Evolutionary conservation across 1,139 yeast genomes (phyloP), one percentile per base, ranked within the genome.

Genomic region (Taphrina communis): DNA sequence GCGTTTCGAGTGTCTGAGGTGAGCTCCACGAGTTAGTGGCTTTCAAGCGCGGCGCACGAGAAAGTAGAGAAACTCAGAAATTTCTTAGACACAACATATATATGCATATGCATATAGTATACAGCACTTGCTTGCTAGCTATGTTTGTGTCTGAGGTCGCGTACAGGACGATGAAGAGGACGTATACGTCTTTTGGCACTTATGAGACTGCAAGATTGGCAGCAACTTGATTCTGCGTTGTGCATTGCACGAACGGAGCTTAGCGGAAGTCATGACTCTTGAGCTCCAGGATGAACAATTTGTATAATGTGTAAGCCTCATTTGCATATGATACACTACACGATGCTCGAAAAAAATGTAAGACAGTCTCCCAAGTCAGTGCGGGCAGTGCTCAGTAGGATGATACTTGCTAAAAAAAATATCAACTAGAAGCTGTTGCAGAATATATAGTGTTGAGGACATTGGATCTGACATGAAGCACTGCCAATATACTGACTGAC

Each of bases 351-450:
- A 25, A 4, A 44, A 44, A n/a, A 14, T 12, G 48, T 44, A 44
- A 44, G 48, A 2, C 48, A 44, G 2, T 7, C 14, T 14, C 48
- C 9, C 3, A 7, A 17, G 12, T 44, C 48, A 17, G 48, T 44
- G 1, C n/a, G 1, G 25, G 58, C 9, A 36, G 58, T 53, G 58
- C 58, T 53, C 42, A n/a, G 36, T 17, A 63, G 19, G 67, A 63
- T 63, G 67, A 63, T 46, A 63, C 55, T 63, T 48, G 61, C 59
- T 57, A 63, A 63, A 63, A 39, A 60, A 60, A 53, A 63, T 63
- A 63, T 63, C 67, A 63, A 63, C 67, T 63, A 63, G 67, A 63
- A 63, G 67, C 67, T 63, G 67, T 63, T 63, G 67, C 67, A 63
- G 67, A 63, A 63, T 35, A 53, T 19, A 63, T 44, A 9, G 55